These are phyloP conservation scores for Xanthoparmelia taractica DNA, from an alignment of 495 filamentous ascomycete species.

Conservation along the genomic window DNA sequence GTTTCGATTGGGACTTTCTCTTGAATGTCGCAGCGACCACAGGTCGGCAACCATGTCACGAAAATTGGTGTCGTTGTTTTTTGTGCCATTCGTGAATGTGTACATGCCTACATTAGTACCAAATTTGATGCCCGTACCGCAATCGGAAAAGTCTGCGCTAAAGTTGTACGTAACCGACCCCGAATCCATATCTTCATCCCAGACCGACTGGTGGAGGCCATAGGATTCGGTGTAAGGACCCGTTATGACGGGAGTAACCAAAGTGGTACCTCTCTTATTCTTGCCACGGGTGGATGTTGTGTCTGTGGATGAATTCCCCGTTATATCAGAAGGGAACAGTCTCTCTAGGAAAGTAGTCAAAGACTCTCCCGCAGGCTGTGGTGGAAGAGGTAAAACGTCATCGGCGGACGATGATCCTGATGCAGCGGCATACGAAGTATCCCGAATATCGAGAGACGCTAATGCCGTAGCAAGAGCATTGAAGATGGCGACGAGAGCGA, in stretches of 20 bases:
- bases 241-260: neutral
- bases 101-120: slow-evolving; percentile 10
- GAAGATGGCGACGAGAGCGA: neutral
- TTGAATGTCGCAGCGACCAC: slow-evolving; percentile 9
- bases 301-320: neutral
- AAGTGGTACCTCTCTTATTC: neutral
- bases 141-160: slow-evolving; percentile 12
- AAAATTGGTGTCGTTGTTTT: slow-evolving; percentile 6
- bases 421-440: neutral
- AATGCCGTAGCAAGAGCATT: neutral
- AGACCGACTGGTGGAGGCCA: slow-evolving; percentile 11
- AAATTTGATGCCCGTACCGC: slow-evolving; percentile 5
- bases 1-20: neutral
- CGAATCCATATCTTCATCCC: slow-evolving; percentile 7
- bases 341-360: neutral
- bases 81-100: slow-evolving; percentile 16
- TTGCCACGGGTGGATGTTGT: neutral
- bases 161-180: slow-evolving; percentile 10
- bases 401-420: neutral
- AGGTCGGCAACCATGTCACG: slow-evolving; percentile 10
- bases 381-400: neutral
- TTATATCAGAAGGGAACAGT: neutral
- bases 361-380: neutral
- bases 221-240: neutral
- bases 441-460: neutral